A percentile compares a stretch with the other conserved stretches of the same genome.
Conservation (phyloP, 768 basidiomycete species). For the Hygrocybe punicea region DNA sequence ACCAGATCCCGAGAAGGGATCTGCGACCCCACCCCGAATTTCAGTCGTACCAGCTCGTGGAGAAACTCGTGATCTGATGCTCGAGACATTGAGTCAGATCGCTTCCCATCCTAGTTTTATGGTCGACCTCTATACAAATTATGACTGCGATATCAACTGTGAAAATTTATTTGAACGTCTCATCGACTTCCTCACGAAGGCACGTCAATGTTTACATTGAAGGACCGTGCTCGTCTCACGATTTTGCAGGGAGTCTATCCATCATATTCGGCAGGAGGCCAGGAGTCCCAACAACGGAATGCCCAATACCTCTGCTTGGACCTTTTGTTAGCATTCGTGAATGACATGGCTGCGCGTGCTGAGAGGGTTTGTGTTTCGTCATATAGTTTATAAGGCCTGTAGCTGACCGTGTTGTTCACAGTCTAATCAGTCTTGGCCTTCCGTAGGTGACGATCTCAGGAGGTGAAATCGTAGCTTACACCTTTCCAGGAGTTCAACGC, state of each 20-base stretch:
- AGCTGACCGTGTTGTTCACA: conserved; percentile 20
- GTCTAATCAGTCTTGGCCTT: conserved; percentile 57
- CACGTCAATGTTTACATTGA: conserved; percentile 26
- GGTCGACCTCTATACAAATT: conserved; percentile 94
- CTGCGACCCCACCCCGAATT: conserved; percentile 51
- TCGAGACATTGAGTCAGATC: conserved; percentile 82
- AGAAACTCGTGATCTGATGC: conserved; percentile 83
- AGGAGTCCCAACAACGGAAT: conserved; percentile 66
- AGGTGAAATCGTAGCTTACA: background rate
- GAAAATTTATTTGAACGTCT: conserved; percentile 93
- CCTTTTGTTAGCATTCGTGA: conserved; percentile 78
- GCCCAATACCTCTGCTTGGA: conserved; percentile 88
- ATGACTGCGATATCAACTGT: conserved; percentile 95
- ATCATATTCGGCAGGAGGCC: conserved; percentile 51
- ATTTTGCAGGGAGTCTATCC: conserved; percentile 73
- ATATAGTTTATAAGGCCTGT: conserved; percentile 9
- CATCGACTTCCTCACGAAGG: conserved; percentile 84
- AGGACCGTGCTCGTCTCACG: conserved; percentile 1
- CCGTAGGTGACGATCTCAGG: conserved; percentile 42
- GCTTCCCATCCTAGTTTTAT: conserved; percentile 85
- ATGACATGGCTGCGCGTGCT: conserved; percentile 75
- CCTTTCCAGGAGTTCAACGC: conserved; percentile 49
- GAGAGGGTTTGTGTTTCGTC: conserved; percentile 38
- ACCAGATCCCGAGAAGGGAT: conserved; percentile 44
- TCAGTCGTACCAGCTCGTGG: conserved; percentile 75